Conservation (phyloP, 768 basidiomycete species). For the Phylloporus sp. region DNA sequence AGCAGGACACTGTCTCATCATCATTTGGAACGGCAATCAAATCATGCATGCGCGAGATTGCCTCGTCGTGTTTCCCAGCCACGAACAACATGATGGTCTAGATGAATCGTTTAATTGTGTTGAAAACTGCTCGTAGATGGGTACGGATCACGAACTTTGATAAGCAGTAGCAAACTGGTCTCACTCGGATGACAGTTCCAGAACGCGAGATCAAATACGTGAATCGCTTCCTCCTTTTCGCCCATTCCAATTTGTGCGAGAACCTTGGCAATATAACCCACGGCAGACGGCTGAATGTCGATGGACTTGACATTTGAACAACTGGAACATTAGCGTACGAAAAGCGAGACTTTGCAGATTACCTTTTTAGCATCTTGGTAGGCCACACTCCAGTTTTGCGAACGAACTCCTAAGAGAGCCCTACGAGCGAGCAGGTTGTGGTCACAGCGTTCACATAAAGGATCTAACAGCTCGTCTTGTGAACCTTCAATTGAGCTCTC, state of each 20-base stretch:
- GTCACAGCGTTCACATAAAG: neutral
- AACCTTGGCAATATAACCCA: slow-evolving; percentile 7
- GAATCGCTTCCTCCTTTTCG: neutral
- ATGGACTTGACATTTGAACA: neutral
- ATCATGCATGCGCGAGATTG: too few species aligned
- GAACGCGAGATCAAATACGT: slow-evolving; percentile 2
- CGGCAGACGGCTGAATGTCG: neutral
- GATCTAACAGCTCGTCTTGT: neutral
- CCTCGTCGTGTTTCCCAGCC: too few species aligned
- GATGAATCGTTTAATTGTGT: neutral
- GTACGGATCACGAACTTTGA: neutral
- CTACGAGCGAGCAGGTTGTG: neutral
- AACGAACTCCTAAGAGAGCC: neutral
- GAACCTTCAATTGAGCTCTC: too few species aligned
- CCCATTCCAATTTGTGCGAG: slow-evolving; percentile 1
- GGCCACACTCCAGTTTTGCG: neutral
- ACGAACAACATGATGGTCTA: neutral
- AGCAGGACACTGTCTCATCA: too few species aligned
- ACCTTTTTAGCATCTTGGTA: neutral
- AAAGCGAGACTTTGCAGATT: too few species aligned
- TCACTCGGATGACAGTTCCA: neutral
- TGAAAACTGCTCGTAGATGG: neutral
- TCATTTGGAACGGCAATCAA: too few species aligned
- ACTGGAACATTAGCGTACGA: neutral
- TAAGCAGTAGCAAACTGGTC: slow-evolving; percentile 1